Percentiles rank a stretch among this genome's conserved stretches.
Evolutionary conservation across 371 early-diverging fungal genomes (phyloP).

Genomic region (Mortierella sp.): DNA sequence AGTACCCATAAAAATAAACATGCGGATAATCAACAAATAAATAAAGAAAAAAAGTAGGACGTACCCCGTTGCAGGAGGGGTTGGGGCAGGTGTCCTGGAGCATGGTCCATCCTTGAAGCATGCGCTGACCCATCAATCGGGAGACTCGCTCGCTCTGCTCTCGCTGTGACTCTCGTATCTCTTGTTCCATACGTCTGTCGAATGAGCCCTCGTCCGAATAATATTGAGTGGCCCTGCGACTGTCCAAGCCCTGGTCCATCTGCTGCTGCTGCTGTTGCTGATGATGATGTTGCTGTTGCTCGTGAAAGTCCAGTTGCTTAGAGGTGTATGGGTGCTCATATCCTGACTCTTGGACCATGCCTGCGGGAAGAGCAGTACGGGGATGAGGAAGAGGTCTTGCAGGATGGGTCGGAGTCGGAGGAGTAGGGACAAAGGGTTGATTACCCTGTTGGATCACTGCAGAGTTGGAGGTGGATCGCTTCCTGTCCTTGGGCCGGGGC

Average conservation of each 20-base stretch:
- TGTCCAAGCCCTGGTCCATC: slow-evolving; percentile 32
- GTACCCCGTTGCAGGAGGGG: slow-evolving; percentile 69
- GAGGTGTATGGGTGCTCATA: not conserved
- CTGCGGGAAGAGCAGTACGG: slow-evolving; percentile 11
- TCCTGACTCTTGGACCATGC: slow-evolving; percentile 6
- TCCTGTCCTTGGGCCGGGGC: slow-evolving; percentile 29
- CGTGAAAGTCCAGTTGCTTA: not conserved
- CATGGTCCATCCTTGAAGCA: slow-evolving; percentile 77
- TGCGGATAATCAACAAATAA: not conserved
- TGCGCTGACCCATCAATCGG: slow-evolving; percentile 71
- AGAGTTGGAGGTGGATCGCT: slow-evolving; percentile 31
- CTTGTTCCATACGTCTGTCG: slow-evolving; percentile 20
- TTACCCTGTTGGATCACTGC: slow-evolving; percentile 10
- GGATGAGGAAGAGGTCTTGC: not conserved
- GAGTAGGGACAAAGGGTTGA: slow-evolving; percentile 3
- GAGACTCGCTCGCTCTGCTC: slow-evolving; percentile 71
- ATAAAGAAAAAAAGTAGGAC: slow-evolving; percentile 11
- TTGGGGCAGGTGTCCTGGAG: slow-evolving; percentile 75
- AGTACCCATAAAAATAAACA: slow-evolving; percentile 3
- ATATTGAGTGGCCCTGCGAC: slow-evolving; percentile 17
- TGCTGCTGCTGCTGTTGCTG: slow-evolving; percentile 1
- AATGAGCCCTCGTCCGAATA: slow-evolving; percentile 31
- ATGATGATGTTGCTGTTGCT: not conserved
- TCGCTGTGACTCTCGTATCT: slow-evolving; percentile 22
- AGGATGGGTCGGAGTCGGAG: slow-evolving; percentile 19